phyloP scores from a whole-genome alignment of 768 basidiomycete genomes.

The Lyophyllum atratum region DNA sequence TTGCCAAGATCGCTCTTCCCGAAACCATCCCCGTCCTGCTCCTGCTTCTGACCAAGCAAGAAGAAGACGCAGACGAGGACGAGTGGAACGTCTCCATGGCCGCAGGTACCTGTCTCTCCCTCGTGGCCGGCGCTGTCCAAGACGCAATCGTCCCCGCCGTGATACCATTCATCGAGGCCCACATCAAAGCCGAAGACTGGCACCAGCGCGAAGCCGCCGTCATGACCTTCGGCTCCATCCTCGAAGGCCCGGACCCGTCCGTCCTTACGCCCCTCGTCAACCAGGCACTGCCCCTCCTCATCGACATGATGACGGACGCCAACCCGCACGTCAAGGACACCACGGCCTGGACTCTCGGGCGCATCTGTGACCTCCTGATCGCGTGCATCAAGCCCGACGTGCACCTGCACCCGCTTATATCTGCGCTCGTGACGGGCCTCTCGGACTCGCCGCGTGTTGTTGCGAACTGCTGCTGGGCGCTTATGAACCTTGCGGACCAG shows the following conservation, averaged over 20 bases:
- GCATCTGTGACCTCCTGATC: conserved; percentile 91
- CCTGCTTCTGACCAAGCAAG: conserved; percentile 85
- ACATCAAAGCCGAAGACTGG: conserved; percentile 94
- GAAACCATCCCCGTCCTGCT: conserved; percentile 95
- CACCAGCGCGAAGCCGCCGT: conserved; percentile 95
- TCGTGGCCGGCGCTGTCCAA: conserved; percentile 87
- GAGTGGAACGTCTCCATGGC: conserved; percentile 99
- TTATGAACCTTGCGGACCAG: conserved; percentile 95
- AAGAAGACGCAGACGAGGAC: conserved; percentile 96
- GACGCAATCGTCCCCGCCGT: conserved; percentile 91
- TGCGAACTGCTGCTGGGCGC: conserved; percentile 93
- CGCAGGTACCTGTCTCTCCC: conserved; percentile 86
- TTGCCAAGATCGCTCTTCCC: conserved; percentile 91
- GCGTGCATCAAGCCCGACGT: conserved; percentile 85
- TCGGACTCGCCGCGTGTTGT: conserved; percentile 83
- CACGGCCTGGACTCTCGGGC: conserved; percentile 95
- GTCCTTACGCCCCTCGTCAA: conserved; percentile 89
- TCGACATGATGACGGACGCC: conserved; percentile 91
- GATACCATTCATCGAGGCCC: conserved; percentile 96
- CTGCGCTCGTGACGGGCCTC: conserved; percentile 81
- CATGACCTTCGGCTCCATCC: conserved; percentile 97
- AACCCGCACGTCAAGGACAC: conserved; percentile 93
- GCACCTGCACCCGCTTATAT: conserved; percentile 81
- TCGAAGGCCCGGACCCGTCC: conserved; percentile 91
- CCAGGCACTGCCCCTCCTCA: conserved; percentile 91